Conservation (phyloP, 2,329 filamentous ascomycete species). For the Aspergillus sp. region DNA sequence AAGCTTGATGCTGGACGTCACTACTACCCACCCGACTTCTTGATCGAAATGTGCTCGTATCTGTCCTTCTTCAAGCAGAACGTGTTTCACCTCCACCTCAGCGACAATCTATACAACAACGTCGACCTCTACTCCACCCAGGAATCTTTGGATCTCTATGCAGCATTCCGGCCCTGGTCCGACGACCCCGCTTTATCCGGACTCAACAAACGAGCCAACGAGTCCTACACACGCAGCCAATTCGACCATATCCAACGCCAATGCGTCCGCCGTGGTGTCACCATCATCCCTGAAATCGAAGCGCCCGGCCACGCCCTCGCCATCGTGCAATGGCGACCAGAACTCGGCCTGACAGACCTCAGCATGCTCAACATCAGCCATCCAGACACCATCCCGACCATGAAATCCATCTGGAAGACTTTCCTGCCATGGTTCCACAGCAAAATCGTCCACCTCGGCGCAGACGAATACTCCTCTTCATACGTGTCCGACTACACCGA, state of each 20-base stretch:
- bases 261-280: slow-evolving; percentile 57
- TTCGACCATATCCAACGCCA: slow-evolving; percentile 54
- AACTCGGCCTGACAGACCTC: slow-evolving; percentile 52
- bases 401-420: slow-evolving; percentile 43
- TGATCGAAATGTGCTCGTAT: slow-evolving; percentile 58
- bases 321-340: slow-evolving; percentile 59
- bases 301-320: slow-evolving; percentile 57
- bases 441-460: slow-evolving; percentile 58
- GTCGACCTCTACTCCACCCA: slow-evolving; percentile 49
- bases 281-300: slow-evolving; percentile 60
- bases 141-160: slow-evolving; percentile 50
- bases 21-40: slow-evolving; percentile 56
- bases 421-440: slow-evolving; percentile 59
- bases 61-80: slow-evolving; percentile 63
- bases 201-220: slow-evolving; percentile 53
- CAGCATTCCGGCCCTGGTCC: slow-evolving; percentile 56
- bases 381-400: slow-evolving; percentile 54
- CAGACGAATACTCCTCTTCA: slow-evolving; percentile 55
- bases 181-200: slow-evolving; percentile 51
- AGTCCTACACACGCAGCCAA: slow-evolving; percentile 54
- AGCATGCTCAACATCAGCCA: slow-evolving; percentile 57
- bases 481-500: slow-evolving; percentile 52
- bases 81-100: slow-evolving; percentile 57
- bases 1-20: slow-evolving; percentile 51
- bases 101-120: slow-evolving; percentile 52